These are phyloP conservation scores for Ilex paraguariensis DNA, from an alignment of 305 asterid genomes.

Conservation along the genomic window DNA sequence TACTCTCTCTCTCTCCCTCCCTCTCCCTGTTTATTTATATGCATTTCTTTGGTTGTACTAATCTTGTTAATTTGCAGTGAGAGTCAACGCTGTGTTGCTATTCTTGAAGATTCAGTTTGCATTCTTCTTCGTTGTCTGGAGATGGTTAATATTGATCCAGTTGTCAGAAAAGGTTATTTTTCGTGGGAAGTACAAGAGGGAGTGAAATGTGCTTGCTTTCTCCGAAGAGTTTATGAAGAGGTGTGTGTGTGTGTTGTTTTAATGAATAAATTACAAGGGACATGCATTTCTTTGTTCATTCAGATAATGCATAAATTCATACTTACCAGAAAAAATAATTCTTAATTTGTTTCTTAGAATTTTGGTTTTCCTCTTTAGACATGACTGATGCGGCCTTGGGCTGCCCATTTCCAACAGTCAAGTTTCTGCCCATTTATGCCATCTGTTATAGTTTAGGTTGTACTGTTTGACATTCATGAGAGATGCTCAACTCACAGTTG, in stretches of 20 bases:
- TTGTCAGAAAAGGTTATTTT: slow-evolving; percentile 24
- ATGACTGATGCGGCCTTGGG: too few species aligned
- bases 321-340: too few species aligned
- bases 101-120: slow-evolving; percentile 74
- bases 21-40: not conserved
- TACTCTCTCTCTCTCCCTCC: not conserved
- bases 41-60: slow-evolving; percentile 13
- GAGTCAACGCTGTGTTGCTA: slow-evolving; percentile 52
- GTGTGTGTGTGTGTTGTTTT: slow-evolving; percentile 29
- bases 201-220: slow-evolving; percentile 67
- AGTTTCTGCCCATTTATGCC: too few species aligned
- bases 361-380: too few species aligned
- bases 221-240: slow-evolving; percentile 96
- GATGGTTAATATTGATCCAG: slow-evolving; percentile 36
- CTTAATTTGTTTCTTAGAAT: too few species aligned
- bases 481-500: too few species aligned
- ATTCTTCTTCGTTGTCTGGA: slow-evolving; percentile 82
- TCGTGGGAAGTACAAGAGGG: slow-evolving; percentile 73
- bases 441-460: too few species aligned
- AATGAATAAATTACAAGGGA: not conserved
- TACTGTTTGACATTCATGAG: too few species aligned
- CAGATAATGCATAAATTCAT: not conserved
- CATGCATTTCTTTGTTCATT: not conserved
- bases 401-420: too few species aligned
- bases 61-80: slow-evolving; percentile 38